Conservation (phyloP, 768 basidiomycete genomes). For the Hydnomerulius pinastri region DNA sequence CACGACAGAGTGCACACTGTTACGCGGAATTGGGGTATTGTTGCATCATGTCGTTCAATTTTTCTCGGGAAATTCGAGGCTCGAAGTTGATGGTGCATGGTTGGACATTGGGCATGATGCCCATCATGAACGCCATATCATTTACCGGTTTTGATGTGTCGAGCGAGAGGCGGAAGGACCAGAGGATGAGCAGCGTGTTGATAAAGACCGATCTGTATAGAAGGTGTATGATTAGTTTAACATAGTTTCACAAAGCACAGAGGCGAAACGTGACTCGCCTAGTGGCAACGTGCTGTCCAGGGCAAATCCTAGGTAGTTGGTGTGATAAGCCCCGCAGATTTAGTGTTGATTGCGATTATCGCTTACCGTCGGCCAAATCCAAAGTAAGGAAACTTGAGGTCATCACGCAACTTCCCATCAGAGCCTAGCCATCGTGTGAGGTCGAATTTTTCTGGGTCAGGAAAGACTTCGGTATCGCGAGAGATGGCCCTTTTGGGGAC, state of each 20-base stretch:
- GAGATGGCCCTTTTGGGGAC: constrained; percentile 31
- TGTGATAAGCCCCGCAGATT: not conserved
- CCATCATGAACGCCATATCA: constrained; percentile 50
- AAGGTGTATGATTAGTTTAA: not conserved
- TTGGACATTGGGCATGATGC: constrained; percentile 19
- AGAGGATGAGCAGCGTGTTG: constrained; percentile 58
- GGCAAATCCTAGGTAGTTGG: constrained; percentile 47
- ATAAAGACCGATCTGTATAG: constrained; percentile 56
- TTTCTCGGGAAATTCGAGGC: constrained; percentile 33
- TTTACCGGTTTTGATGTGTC: constrained; percentile 55
- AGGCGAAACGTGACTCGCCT: constrained; percentile 29
- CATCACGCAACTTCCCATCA: constrained; percentile 37
- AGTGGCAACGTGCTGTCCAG: constrained; percentile 55
- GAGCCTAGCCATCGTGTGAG: constrained; percentile 33
- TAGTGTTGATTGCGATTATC: not conserved
- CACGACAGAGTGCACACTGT: too few relatives aligned
- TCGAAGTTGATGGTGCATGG: constrained; percentile 57
- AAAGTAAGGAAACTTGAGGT: constrained; percentile 50
- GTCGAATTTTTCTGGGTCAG: constrained; percentile 38
- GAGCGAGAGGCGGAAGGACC: constrained; percentile 54
- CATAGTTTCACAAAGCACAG: not conserved
- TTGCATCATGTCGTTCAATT: constrained; percentile 10
- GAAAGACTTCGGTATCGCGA: constrained; percentile 39
- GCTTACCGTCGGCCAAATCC: constrained; percentile 47
- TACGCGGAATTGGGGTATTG: too few relatives aligned